Evolutionary conservation across 305 asterid genomes (phyloP).

Genomic region (Solanum chacoense): DNA sequence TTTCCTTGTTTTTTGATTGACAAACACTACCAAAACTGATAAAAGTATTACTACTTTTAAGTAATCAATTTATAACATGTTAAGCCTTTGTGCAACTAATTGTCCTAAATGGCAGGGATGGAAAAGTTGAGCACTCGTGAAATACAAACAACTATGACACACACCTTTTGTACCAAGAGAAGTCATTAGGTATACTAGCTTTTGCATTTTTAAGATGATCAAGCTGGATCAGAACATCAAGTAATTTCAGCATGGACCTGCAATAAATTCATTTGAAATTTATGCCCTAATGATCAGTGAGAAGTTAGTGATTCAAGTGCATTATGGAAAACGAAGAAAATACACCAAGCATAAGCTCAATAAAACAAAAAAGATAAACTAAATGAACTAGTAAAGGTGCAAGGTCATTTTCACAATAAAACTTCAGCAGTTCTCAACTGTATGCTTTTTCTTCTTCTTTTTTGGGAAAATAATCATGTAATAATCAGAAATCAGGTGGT

Average conservation of each 20-base stretch:
- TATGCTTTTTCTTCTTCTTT: background rate
- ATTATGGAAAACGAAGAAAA: background rate
- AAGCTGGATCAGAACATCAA: conserved; percentile 91
- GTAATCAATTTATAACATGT: background rate
- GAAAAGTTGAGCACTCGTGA: background rate
- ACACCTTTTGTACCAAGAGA: conserved; percentile 96
- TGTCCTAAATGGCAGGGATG: background rate
- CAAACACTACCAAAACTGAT: background rate
- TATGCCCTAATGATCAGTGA: background rate
- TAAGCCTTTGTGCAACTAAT: background rate
- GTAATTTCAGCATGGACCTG: conserved; percentile 95
- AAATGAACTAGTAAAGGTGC: background rate
- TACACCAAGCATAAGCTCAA: background rate
- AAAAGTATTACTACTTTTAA: background rate
- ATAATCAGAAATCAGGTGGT: background rate
- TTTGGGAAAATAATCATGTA: background rate
- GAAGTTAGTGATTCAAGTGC: background rate
- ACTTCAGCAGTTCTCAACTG: background rate
- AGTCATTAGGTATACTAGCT: conserved; percentile 98
- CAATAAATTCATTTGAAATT: conserved; percentile 15
- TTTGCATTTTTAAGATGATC: conserved; percentile 98
- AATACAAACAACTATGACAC: background rate
- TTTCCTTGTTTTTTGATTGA: background rate
- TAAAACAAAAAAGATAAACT: background rate
- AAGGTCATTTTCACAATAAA: background rate